Base-by-base conservation (phyloP, 352 stramenopile species). In the Globisporangium okanoganense region DNA sequence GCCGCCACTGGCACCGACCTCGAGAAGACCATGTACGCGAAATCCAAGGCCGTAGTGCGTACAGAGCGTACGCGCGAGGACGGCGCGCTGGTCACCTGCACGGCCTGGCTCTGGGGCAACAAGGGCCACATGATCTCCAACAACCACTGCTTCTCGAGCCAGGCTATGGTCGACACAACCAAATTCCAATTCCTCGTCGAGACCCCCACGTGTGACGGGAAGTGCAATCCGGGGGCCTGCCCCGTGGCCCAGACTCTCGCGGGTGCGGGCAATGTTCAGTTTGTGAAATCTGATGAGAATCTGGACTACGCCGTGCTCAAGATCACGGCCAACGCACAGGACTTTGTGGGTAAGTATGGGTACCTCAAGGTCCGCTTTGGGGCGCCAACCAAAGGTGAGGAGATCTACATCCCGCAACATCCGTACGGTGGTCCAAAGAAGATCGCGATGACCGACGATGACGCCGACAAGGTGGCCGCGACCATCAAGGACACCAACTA, bases 321-420 rank as follows among this genome's bases (percentile, higher is more conserved):
- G 63, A 71, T 90, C 58, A 73, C 65, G 10, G 62, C 62, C 9
- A 70, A 75, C 27, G 66, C 76, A 35, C 43, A 56, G 5, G 68
- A 67, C 18, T 73, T 72, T 20, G 65, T 85, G n/a, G 68, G 13
- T 48, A 78, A 73, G 9, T 83, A 79, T 47, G 79, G 80, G 2
- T 90, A 89, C 68, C 63, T 90, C 27, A 76, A 85, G 58, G 71
- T 90, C 24, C 75, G 82, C 24, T 74, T 73, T 14, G 73, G 78
- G 6, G 74, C 68, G 24, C 62, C 82, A 8, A 55, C 69, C 33
- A 44, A 79, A 14, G 60, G 73, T 8, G 84, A 93, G 20, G 31
- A 71, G 52, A 87, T 92, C 57, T 92, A 87, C 73, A 83, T 92
- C 51, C 79, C 80, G 24, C 79, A 89, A 62, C 79, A 92, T 48